Evolutionary conservation across 73 alveolate species (phyloP).

Genomic region (Effrenium voratum): DNA sequence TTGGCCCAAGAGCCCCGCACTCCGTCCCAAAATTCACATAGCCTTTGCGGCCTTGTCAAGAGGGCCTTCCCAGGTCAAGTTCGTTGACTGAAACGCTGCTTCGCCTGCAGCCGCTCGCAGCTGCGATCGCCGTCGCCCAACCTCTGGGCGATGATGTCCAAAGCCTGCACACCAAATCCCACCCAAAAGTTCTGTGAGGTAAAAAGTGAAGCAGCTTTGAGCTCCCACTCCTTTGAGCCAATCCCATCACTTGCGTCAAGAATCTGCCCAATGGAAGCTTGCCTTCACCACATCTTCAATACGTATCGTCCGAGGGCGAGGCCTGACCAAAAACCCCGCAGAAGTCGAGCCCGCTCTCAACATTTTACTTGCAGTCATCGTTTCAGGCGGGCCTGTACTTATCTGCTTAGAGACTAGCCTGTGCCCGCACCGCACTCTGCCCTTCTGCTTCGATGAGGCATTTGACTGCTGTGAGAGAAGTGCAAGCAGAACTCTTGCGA

Average conservation of each 20-base stretch:
- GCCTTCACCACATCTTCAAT: background rate
- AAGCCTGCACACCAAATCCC: background rate
- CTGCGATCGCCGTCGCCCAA: background rate
- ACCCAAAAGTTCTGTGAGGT: background rate
- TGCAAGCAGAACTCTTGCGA: no score
- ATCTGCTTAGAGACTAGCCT: no score
- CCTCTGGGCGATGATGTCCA: background rate
- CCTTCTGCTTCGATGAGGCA: no score
- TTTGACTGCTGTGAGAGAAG: no score
- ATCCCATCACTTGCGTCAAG: background rate
- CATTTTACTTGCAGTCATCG: no score
- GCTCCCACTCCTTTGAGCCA: background rate
- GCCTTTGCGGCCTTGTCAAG: background rate
- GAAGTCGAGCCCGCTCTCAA: no score
- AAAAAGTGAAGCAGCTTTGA: background rate
- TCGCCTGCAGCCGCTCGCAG: slow-evolving; percentile 2
- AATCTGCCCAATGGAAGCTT: background rate
- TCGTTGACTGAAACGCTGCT: background rate
- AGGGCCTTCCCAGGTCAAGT: background rate
- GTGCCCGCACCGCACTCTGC: no score
- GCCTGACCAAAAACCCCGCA: background rate
- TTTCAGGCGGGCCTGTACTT: no score
- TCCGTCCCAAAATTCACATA: background rate
- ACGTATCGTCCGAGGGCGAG: background rate
- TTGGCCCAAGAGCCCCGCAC: no score